Percentiles rank a stretch among this genome's conserved stretches.
Conservation (phyloP, 352 stramenopile genomes). For the Globisporangium canariense region DNA sequence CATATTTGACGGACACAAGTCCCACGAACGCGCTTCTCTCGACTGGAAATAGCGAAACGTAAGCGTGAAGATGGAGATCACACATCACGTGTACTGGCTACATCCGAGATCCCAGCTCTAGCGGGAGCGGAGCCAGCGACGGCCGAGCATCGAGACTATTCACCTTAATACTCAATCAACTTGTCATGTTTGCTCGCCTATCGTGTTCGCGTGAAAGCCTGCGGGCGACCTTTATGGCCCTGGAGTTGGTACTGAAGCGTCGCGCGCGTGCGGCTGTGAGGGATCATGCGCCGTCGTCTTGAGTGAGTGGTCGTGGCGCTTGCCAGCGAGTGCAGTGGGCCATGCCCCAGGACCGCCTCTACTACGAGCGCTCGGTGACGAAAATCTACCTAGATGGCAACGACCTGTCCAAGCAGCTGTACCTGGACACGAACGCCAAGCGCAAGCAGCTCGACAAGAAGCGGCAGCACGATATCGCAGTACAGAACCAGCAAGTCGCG, state of each 20-base stretch:
- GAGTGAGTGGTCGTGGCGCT: too few species aligned
- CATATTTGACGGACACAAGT: background rate
- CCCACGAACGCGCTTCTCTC: background rate
- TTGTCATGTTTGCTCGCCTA: too few species aligned
- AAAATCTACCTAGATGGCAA: conserved; percentile 65
- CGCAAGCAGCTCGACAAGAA: conserved; percentile 58
- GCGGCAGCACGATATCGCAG: conserved; percentile 53
- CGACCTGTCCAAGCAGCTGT: conserved; percentile 31
- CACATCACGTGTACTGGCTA: background rate
- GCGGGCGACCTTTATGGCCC: too few species aligned
- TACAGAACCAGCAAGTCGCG: conserved; percentile 67
- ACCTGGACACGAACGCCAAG: conserved; percentile 58
- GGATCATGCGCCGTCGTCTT: too few species aligned
- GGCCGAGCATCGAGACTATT: too few species aligned
- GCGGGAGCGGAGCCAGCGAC: too few species aligned
- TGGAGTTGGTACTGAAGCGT: too few species aligned
- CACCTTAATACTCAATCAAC: too few species aligned
- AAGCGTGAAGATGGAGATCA: background rate
- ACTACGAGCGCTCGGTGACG: conserved; percentile 73
- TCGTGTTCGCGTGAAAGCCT: too few species aligned
- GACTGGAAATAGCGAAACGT: background rate
- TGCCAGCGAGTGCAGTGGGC: too few species aligned
- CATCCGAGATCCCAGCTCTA: too few species aligned
- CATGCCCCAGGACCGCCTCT: conserved; percentile 39
- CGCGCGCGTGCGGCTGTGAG: too few species aligned